A percentile compares a stretch with the other conserved stretches of the same genome.
Evolutionary conservation across 2,329 filamentous ascomycete genomes (phyloP).

Genomic region (Alternaria arborescens): DNA sequence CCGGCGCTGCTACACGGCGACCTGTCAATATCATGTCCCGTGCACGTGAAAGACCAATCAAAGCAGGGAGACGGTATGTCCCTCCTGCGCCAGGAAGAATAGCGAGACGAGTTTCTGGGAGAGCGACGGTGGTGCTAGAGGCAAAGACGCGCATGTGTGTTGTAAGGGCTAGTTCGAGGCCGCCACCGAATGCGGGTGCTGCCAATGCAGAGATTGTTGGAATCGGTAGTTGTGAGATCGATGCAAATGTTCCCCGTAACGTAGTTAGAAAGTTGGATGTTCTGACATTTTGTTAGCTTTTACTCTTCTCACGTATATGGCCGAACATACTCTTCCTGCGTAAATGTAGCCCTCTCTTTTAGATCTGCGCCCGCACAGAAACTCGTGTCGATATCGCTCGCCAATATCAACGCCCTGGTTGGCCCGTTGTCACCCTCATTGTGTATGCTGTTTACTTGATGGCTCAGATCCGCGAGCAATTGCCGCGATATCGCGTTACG

Average conservation of each 20-base stretch:
- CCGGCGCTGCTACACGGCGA: conserved; percentile 79
- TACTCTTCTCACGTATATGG: background rate
- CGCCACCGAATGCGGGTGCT: conserved; percentile 87
- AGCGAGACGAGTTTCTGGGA: conserved; percentile 90
- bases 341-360: conserved; percentile 84
- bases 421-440: conserved; percentile 63
- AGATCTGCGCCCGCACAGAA: conserved; percentile 97
- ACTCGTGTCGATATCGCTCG: conserved; percentile 82
- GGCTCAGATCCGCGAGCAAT: conserved; percentile 75
- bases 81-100: conserved; percentile 96
- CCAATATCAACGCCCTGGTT: conserved; percentile 83
- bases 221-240: conserved; percentile 78
- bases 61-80: conserved; percentile 81
- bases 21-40: conserved; percentile 91
- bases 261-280: conserved; percentile 79
- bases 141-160: conserved; percentile 89
- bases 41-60: conserved; percentile 84
- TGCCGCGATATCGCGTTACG: conserved; percentile 90
- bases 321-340: conserved; percentile 74
- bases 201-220: conserved; percentile 90
- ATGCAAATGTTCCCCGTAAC: conserved; percentile 78
- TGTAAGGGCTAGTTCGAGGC: conserved; percentile 88
- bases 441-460: conserved; percentile 76
- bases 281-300: conserved; percentile 57
- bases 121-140: conserved; percentile 77